These are phyloP conservation scores for Penicillium silybi DNA, from an alignment of 495 filamentous ascomycete species.

Conservation along the genomic window DNA sequence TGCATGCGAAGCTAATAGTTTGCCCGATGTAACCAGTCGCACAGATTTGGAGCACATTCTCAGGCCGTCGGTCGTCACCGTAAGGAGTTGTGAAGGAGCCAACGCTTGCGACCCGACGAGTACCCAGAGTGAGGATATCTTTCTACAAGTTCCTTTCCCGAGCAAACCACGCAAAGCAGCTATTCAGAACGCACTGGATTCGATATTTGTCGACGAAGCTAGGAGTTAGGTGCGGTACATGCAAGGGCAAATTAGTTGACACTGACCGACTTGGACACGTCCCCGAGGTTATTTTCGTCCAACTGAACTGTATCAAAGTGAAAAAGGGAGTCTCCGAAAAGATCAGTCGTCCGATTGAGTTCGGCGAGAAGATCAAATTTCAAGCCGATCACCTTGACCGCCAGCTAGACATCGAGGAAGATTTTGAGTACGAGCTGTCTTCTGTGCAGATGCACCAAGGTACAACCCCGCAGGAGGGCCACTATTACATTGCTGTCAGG, in stretches of 20 bases:
- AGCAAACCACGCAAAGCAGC: no score
- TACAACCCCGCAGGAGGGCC: conserved; percentile 8
- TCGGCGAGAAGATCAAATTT: background rate
- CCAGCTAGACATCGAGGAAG: background rate
- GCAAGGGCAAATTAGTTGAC: no score
- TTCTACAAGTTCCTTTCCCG: no score
- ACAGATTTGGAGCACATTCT: no score
- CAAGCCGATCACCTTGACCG: background rate
- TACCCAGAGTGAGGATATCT: no score
- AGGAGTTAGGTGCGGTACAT: background rate
- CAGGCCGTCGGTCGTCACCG: no score
- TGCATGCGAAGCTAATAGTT: no score
- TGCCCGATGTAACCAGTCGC: no score
- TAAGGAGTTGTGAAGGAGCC: no score
- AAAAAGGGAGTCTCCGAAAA: background rate
- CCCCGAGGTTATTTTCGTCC: conserved; percentile 11
- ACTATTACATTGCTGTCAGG: conserved; percentile 29
- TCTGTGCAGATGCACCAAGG: conserved; percentile 27
- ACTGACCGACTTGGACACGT: conserved; percentile 2
- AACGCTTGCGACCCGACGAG: no score
- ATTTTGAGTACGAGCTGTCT: conserved; percentile 25
- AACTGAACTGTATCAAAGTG: conserved; percentile 6
- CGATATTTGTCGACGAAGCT: no score
- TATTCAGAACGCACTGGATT: no score
- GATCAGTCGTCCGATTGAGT: background rate